phyloP scores from a whole-genome alignment of 768 basidiomycete genomes.

The Suillus ampliporus region DNA sequence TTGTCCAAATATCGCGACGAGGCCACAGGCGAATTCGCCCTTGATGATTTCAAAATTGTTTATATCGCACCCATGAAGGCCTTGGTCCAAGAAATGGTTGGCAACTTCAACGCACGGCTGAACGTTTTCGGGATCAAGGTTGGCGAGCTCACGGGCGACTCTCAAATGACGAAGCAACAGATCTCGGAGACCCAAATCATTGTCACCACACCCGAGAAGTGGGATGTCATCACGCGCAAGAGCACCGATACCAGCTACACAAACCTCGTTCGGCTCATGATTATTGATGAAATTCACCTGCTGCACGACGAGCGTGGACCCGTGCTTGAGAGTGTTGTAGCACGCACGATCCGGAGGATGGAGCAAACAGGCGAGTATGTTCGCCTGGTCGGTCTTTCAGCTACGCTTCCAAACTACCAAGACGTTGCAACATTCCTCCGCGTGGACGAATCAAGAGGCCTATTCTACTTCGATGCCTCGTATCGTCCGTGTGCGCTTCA shows the following conservation, averaged over 20 bases:
- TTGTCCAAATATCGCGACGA: slow-evolving; percentile 88
- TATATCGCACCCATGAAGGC: slow-evolving; percentile 99
- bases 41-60: slow-evolving; percentile 93
- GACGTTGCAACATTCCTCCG: slow-evolving; percentile 98
- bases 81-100: slow-evolving; percentile 98
- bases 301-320: slow-evolving; percentile 98
- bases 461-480: slow-evolving; percentile 97
- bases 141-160: slow-evolving; percentile 95
- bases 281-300: slow-evolving; percentile 98
- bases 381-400: slow-evolving; percentile 92
- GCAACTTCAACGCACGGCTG: slow-evolving; percentile 87
- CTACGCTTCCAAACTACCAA: slow-evolving; percentile 97
- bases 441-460: slow-evolving; percentile 87
- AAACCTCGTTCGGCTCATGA: slow-evolving; percentile 93
- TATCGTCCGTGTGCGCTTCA: slow-evolving; percentile 95
- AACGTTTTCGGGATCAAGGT: slow-evolving; percentile 77
- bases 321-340: slow-evolving; percentile 89
- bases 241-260: slow-evolving; percentile 96
- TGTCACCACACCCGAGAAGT: slow-evolving; percentile 98
- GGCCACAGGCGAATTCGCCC: slow-evolving; percentile 77
- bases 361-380: slow-evolving; percentile 94
- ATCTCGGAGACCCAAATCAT: slow-evolving; percentile 98
- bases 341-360: slow-evolving; percentile 91
- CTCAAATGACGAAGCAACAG: slow-evolving; percentile 98
- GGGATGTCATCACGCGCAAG: slow-evolving; percentile 99